A percentile compares a stretch with the other conserved stretches of the same genome.
These are phyloP conservation scores for Aspergillus homomorphus DNA, from an alignment of 495 filamentous ascomycete genomes.

Conservation along the genomic window DNA sequence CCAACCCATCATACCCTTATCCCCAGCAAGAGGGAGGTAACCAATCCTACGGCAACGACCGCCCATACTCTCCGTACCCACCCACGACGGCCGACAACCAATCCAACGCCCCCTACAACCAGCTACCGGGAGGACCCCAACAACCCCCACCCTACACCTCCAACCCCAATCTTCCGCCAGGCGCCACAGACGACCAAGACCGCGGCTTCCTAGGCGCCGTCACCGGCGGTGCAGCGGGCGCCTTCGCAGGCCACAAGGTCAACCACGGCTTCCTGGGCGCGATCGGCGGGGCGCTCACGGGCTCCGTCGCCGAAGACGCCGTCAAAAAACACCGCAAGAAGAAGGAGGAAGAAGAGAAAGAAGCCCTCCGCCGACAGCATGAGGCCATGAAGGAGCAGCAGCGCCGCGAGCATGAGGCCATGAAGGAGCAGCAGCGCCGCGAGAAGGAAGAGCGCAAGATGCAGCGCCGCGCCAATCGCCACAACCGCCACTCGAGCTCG, in stretches of 20 bases:
- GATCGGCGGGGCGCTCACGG: slow-evolving; percentile 36
- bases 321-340: slow-evolving; percentile 28
- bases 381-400: background rate
- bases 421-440: background rate
- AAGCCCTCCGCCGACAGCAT: background rate
- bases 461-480: background rate
- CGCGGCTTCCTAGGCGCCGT: slow-evolving; percentile 33
- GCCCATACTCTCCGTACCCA: background rate
- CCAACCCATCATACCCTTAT: background rate
- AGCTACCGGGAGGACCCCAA: background rate
- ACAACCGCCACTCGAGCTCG: background rate
- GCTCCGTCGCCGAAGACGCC: slow-evolving; percentile 35
- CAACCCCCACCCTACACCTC: slow-evolving; percentile 1
- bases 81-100: background rate
- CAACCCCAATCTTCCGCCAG: background rate
- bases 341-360: slow-evolving; percentile 17
- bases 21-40: background rate
- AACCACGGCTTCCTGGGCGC: slow-evolving; percentile 35
- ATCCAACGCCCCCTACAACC: background rate
- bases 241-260: slow-evolving; percentile 32
- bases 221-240: slow-evolving; percentile 33
- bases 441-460: background rate
- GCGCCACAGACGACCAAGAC: background rate
- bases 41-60: background rate
- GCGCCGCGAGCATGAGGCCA: background rate